Percentiles rank a stretch among this genome's conserved stretches.
These are phyloP conservation scores for Schwanniomyces sp. DNA, from an alignment of 805 yeast genomes.

Conservation along the genomic window DNA sequence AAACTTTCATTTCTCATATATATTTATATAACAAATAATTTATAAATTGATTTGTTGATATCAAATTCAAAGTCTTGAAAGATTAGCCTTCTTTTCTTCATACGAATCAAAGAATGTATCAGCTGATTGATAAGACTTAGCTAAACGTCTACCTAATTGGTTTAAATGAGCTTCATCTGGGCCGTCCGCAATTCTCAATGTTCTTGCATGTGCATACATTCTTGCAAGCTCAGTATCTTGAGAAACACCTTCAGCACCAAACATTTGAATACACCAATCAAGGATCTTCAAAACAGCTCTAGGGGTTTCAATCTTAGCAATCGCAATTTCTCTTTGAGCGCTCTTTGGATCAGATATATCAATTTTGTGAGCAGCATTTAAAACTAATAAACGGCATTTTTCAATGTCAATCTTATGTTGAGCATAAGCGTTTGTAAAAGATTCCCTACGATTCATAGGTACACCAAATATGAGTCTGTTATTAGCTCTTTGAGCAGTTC, in stretches of 20 bases:
- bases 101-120: conserved; percentile 33
- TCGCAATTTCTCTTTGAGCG: conserved; percentile 58
- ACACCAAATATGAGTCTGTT: conserved; percentile 53
- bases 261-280: conserved; percentile 65
- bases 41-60: not conserved
- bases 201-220: conserved; percentile 51
- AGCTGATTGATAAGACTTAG: conserved; percentile 34
- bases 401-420: conserved; percentile 54
- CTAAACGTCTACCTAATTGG: conserved; percentile 53
- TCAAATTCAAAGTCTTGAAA: conserved; percentile 24
- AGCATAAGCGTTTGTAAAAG: conserved; percentile 49
- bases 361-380: conserved; percentile 61
- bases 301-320: conserved; percentile 65
- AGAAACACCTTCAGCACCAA: conserved; percentile 65
- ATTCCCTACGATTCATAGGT: conserved; percentile 49
- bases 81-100: conserved; percentile 15
- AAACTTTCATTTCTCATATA: not conserved
- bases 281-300: conserved; percentile 48
- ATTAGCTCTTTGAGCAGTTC: conserved; percentile 51
- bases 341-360: conserved; percentile 53
- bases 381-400: conserved; percentile 52
- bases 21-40: not conserved
- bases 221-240: conserved; percentile 61
- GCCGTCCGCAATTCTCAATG: conserved; percentile 65
- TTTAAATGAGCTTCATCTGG: conserved; percentile 66